Percentiles rank a stretch among this genome's conserved stretches.
Conservation (phyloP, 768 basidiomycete genomes). For the Dacryopinax primogenitus region DNA sequence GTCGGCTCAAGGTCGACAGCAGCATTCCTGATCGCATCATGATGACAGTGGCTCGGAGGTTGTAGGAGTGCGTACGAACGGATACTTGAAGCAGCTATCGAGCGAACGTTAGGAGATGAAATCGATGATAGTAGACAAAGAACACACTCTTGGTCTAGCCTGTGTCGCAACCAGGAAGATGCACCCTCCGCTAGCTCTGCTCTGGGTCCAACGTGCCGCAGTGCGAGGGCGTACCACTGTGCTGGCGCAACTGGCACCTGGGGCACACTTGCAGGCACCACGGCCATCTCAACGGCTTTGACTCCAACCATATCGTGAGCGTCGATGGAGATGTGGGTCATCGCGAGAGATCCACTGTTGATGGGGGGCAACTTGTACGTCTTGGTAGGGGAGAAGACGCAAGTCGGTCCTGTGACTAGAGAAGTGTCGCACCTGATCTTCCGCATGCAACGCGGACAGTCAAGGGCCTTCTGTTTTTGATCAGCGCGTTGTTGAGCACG, state of each 20-base stretch:
- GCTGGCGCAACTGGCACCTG: slow-evolving; percentile 13
- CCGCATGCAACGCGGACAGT: slow-evolving; percentile 12
- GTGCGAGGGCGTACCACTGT: slow-evolving; percentile 16
- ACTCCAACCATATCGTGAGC: slow-evolving; percentile 13
- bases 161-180: slow-evolving; percentile 13
- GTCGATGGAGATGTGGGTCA: slow-evolving; percentile 14
- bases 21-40: neutral
- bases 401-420: neutral
- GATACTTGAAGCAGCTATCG: neutral
- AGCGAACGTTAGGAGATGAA: neutral
- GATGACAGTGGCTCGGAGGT: neutral
- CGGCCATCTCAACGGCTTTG: slow-evolving; percentile 14
- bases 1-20: neutral
- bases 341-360: slow-evolving; percentile 16
- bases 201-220: neutral
- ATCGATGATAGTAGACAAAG: neutral
- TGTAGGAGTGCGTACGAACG: neutral
- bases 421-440: slow-evolving; percentile 11
- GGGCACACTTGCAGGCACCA: slow-evolving; percentile 10
- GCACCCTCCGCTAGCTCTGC: slow-evolving; percentile 4
- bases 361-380: slow-evolving; percentile 12
- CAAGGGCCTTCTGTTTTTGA: slow-evolving; percentile 14
- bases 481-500: slow-evolving; percentile 11
- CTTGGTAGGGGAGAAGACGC: slow-evolving; percentile 2
- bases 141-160: neutral